Evolutionary conservation across 2,329 filamentous ascomycete genomes (phyloP), one percentile per base, ranked within the genome.

Genomic region (Paracorniculantispora psalliotae): DNA sequence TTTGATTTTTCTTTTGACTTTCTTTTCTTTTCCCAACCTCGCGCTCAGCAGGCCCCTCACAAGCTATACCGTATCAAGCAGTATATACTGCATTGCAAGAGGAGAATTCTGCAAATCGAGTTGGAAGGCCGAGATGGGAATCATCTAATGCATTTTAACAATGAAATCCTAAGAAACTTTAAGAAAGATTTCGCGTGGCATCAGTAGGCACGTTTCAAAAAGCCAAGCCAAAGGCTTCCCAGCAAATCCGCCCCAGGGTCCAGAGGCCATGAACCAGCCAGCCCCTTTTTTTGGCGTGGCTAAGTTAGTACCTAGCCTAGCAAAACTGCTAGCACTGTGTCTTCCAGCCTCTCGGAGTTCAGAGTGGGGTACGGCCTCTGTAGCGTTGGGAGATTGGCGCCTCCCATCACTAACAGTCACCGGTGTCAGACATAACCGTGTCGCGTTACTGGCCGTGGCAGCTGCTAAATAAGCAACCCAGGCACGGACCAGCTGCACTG

Each of bases 401-500:
- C 30, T 53, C 30, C 26, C 21, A 10, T 37, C 35, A 30, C 25
- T 51, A 44, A 53, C 35, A 44, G 37, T 13, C 37, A 43, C 50
- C 17, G 50, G 23, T 44, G 26, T 53, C 25, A 44, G 26, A 33
- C 37, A 44, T 28, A n/a, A n/a, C n/a, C 12, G 17, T 53, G 37
- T 53, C 37, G 37, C 37, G 51, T 53, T 53, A 44, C 25, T 53
- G 37, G 5, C 25, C 12, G 23, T 21, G 8, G 12, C 23, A 21
- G 28, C 28, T 55, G 35, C 43, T 28, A 30, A 46, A 35, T 55
- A 46, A 30, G 39, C 26, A 55, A 15, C 55, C n/a, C 47, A 57
- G 55, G 55, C 55, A 57, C 55, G 55, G 55, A 57, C 55, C 55
- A 57, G 53, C 46, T 57, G n/a, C 19, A 51, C 30, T 37, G 37